A percentile compares a stretch with the other conserved stretches of the same genome.
Conservation (phyloP, 2,329 filamentous ascomycete species). For the Albophoma yamanashiensis region DNA sequence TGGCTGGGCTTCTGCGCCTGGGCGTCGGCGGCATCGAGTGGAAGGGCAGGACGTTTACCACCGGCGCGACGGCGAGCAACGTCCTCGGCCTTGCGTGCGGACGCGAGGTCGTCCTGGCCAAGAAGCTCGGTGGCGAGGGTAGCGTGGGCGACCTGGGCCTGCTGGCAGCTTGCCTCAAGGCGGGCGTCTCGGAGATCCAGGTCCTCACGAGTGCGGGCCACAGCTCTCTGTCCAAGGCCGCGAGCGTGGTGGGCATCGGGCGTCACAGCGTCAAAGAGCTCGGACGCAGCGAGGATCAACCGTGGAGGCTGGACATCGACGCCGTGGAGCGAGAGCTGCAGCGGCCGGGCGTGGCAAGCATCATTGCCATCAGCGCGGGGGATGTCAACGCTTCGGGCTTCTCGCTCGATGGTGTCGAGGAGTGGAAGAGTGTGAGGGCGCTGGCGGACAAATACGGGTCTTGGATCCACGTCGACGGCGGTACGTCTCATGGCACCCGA, state of each 20-base stretch:
- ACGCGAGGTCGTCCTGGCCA: slow-evolving; percentile 51
- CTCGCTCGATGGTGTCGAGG: slow-evolving; percentile 45
- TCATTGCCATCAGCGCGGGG: slow-evolving; percentile 72
- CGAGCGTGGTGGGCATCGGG: slow-evolving; percentile 71
- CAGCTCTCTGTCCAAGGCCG: slow-evolving; percentile 75
- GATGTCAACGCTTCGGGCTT: slow-evolving; percentile 89
- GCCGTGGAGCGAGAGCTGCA: slow-evolving; percentile 50
- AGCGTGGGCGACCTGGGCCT: slow-evolving; percentile 62
- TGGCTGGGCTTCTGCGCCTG: slow-evolving; percentile 57
- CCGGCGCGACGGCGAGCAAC: slow-evolving; percentile 65
- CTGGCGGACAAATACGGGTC: slow-evolving; percentile 64
- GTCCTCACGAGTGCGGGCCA: slow-evolving; percentile 75
- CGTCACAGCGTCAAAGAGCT: slow-evolving; percentile 56
- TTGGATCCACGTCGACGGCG: slow-evolving; percentile 85
- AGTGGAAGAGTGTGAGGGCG: slow-evolving; percentile 52
- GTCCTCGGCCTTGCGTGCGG: slow-evolving; percentile 62
- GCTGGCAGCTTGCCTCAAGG: slow-evolving; percentile 50
- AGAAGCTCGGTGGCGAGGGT: slow-evolving; percentile 14
- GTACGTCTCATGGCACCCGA: slow-evolving; percentile 23
- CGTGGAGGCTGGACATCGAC: slow-evolving; percentile 61
- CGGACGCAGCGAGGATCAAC: slow-evolving; percentile 34
- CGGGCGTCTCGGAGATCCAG: slow-evolving; percentile 58
- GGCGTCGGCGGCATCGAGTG: slow-evolving; percentile 34
- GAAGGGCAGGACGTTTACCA: slow-evolving; percentile 43
- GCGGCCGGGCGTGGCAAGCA: slow-evolving; percentile 46